Percentiles rank a stretch among this genome's conserved stretches.
These are phyloP conservation scores for Epichloe brachyelytri DNA, from an alignment of 2,329 filamentous ascomycete species.

Conservation along the genomic window DNA sequence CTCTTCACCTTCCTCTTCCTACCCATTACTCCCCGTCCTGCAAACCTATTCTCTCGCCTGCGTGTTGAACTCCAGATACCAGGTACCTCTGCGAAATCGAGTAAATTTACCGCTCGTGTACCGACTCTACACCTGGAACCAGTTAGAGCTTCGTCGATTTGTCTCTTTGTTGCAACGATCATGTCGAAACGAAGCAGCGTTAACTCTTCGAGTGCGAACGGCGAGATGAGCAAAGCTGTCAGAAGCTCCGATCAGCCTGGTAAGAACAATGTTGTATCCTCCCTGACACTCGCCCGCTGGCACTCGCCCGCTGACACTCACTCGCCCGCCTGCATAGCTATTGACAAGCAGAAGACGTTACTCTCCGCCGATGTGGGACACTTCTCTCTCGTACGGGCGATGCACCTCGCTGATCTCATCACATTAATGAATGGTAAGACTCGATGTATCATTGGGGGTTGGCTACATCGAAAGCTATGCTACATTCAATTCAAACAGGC, in stretches of 20 bases:
- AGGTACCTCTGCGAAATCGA: background rate
- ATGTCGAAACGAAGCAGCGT: slow-evolving; percentile 53
- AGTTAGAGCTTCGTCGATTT: background rate
- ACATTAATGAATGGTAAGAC: slow-evolving; percentile 62
- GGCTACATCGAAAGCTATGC: background rate
- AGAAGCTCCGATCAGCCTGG: slow-evolving; percentile 18
- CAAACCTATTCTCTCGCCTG: background rate
- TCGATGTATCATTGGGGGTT: background rate
- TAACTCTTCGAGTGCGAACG: slow-evolving; percentile 16
- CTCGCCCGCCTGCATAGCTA: slow-evolving; percentile 27
- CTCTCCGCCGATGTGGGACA: slow-evolving; percentile 58
- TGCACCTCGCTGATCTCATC: slow-evolving; percentile 75
- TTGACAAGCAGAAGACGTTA: slow-evolving; percentile 66
- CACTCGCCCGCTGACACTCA: background rate
- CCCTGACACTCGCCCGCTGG: background rate
- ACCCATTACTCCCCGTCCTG: slow-evolving; percentile 19
- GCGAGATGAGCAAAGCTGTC: slow-evolving; percentile 17
- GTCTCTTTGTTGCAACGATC: slow-evolving; percentile 11
- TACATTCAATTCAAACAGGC: background rate
- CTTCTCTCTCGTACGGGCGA: slow-evolving; percentile 54
- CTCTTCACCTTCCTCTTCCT: background rate
- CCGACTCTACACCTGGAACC: background rate
- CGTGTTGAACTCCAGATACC: background rate
- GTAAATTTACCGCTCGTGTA: background rate
- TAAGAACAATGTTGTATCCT: slow-evolving; percentile 11